A percentile compares a stretch with the other conserved stretches of the same genome.
phyloP scores from a whole-genome alignment of 257 asterid genomes.

The Ophiorrhiza pumila region DNA sequence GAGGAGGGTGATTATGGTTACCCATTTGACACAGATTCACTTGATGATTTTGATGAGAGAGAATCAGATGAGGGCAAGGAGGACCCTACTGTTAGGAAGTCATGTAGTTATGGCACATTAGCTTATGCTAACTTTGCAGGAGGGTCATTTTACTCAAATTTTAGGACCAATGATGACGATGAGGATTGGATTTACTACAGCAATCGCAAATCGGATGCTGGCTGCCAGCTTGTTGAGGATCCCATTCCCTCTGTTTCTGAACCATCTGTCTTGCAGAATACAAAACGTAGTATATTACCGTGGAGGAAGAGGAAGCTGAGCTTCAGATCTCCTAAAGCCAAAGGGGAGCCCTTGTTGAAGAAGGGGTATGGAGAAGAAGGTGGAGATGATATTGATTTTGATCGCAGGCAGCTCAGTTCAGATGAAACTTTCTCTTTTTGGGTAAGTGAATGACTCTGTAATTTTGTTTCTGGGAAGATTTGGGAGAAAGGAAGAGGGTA shows the following conservation, averaged over 20 bases:
- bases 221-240: conserved; percentile 46
- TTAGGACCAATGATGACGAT: conserved; percentile 45
- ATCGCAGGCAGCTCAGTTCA: conserved; percentile 89
- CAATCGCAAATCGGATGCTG: conserved; percentile 74
- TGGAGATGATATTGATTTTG: conserved; percentile 97
- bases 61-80: conserved; percentile 72
- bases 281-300: conserved; percentile 83
- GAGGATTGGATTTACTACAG: conserved; percentile 94
- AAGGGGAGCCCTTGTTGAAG: conserved; percentile 92
- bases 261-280: conserved; percentile 38
- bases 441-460: conserved; percentile 35
- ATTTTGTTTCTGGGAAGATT: background rate
- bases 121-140: conserved; percentile 79
- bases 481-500: background rate
- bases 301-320: conserved; percentile 93
- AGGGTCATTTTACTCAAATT: conserved; percentile 48
- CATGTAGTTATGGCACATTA: conserved; percentile 83
- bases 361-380: conserved; percentile 92
- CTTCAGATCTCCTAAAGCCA: conserved; percentile 83
- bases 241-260: conserved; percentile 36
- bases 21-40: conserved; percentile 75
- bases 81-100: conserved; percentile 60
- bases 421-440: conserved; percentile 64
- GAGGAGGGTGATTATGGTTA: conserved; percentile 81
- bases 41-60: conserved; percentile 65